These are phyloP conservation scores for Coccinonectria pachysandricola DNA, from an alignment of 2,329 filamentous ascomycete species.

Conservation along the genomic window DNA sequence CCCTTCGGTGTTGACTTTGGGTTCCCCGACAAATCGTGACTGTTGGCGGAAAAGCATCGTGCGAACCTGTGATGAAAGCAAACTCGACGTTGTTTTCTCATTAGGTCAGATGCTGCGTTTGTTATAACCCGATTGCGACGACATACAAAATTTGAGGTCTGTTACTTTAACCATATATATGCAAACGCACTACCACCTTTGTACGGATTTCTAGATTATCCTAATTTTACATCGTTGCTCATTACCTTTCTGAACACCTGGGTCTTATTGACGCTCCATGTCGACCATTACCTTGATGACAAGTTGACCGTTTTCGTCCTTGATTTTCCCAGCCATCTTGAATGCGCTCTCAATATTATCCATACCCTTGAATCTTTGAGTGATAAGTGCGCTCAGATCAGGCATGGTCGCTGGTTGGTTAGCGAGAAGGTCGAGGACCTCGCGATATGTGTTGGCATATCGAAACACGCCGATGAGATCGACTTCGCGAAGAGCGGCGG, in stretches of 20 bases:
- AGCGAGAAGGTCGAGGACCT: conserved; percentile 40
- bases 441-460: conserved; percentile 64
- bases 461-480: conserved; percentile 63
- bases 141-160: too few species aligned
- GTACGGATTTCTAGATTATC: conserved; percentile 2
- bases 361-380: conserved; percentile 58
- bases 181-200: too few species aligned
- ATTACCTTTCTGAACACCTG: background rate
- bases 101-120: too few species aligned
- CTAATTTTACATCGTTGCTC: background rate
- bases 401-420: conserved; percentile 43
- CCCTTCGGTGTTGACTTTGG: conserved; percentile 60
- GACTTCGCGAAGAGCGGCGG: conserved; percentile 58
- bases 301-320: conserved; percentile 57
- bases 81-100: too few species aligned
- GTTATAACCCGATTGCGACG: too few species aligned
- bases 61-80: too few species aligned
- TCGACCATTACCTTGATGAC: conserved; percentile 66
- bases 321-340: conserved; percentile 59
- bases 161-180: too few species aligned
- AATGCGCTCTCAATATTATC: conserved; percentile 57
- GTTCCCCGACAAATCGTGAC: conserved; percentile 54
- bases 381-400: conserved; percentile 57
- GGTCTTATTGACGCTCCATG: too few species aligned
- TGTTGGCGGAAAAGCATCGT: conserved; percentile 11